These are phyloP conservation scores for Moricandia arvensis DNA, from an alignment of 345 rosid genomes.

Conservation along the genomic window DNA sequence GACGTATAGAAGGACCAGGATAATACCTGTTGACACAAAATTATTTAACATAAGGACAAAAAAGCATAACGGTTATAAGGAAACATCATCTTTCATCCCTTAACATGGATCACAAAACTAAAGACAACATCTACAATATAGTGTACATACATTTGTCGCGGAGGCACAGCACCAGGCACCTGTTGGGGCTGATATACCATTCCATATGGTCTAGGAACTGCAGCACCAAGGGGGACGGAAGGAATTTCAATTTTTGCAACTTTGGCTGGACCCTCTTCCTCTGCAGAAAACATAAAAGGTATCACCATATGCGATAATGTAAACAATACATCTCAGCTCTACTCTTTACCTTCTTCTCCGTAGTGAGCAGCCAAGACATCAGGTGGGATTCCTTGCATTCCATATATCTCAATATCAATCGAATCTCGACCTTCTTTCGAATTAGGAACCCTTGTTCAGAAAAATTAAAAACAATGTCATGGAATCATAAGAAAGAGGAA, in stretches of 20 bases:
- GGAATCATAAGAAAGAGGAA: background rate
- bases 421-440: constrained; percentile 81
- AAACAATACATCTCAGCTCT: background rate
- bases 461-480: background rate
- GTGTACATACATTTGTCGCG: constrained; percentile 59
- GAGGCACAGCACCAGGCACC: constrained; percentile 55
- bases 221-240: constrained; percentile 48
- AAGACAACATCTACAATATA: background rate
- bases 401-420: constrained; percentile 91
- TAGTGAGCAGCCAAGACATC: constrained; percentile 85
- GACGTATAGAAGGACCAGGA: constrained; percentile 65
- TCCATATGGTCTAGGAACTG: constrained; percentile 57
- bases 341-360: constrained; percentile 79
- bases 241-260: constrained; percentile 61
- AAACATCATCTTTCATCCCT: background rate
- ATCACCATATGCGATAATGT: background rate
- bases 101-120: background rate
- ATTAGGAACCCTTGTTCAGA: constrained; percentile 73
- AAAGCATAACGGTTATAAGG: background rate
- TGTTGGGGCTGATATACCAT: constrained; percentile 69
- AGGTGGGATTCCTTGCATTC: constrained; percentile 99
- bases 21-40: constrained; percentile 50
- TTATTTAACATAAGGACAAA: background rate
- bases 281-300: constrained; percentile 43
- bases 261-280: constrained; percentile 80